phyloP scores from a whole-genome alignment of 78 protist species.

The Dictyostelium intermedium region DNA sequence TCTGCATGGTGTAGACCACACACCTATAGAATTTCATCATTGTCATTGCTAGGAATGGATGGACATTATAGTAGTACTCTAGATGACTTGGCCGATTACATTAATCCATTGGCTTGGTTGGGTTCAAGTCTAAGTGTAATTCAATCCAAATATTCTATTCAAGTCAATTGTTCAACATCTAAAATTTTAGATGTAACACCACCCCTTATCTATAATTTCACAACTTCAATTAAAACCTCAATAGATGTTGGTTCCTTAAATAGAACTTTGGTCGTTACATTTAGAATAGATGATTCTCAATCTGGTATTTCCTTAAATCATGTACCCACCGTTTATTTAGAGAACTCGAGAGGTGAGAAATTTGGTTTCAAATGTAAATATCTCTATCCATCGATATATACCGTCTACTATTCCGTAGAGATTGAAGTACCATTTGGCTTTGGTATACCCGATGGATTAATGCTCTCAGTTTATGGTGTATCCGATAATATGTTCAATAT shows the following conservation, averaged over 20 bases:
- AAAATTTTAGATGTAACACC: not conserved
- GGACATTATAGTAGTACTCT: not conserved
- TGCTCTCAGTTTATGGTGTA: not conserved
- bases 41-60: not conserved
- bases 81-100: not conserved
- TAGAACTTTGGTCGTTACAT: not conserved
- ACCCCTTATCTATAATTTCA: not conserved
- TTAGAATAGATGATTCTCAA: not conserved
- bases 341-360: not conserved
- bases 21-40: not conserved
- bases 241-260: not conserved
- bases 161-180: not conserved
- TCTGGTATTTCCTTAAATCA: not conserved
- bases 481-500: not conserved
- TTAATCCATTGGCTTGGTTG: not conserved
- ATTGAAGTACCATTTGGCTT: slow-evolving; percentile 15
- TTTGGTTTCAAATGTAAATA: not conserved
- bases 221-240: not conserved
- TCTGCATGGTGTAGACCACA: slow-evolving; percentile 3
- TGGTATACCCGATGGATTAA: not conserved
- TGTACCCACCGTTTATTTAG: not conserved
- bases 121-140: not conserved
- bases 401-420: not conserved
- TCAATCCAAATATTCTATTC: not conserved
- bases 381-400: not conserved